Evolutionary conservation across 306 rosid species (phyloP).

Genomic region (Lotus japonicus): DNA sequence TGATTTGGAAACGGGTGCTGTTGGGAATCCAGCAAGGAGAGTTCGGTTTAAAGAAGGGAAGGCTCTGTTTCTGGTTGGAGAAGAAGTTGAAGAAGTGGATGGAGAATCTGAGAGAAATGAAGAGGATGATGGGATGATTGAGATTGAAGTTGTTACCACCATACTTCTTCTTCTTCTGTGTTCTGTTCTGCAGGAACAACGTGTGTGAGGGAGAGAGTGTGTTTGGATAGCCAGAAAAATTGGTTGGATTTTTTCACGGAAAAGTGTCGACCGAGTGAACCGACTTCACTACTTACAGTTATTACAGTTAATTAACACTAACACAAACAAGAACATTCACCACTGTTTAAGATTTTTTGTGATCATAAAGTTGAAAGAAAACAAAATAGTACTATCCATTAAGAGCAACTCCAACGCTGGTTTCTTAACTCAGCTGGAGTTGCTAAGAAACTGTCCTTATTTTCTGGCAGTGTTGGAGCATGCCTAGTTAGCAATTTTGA

Average conservation of each 20-base stretch:
- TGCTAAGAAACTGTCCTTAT: too few relatives aligned
- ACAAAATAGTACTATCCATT: too few relatives aligned
- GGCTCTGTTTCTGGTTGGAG: conserved; percentile 25
- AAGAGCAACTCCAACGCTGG: too few relatives aligned
- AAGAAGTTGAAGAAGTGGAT: conserved; percentile 28
- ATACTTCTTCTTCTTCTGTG: conserved; percentile 24
- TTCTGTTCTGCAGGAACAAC: neutral
- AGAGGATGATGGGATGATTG: conserved; percentile 49
- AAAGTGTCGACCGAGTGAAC: neutral
- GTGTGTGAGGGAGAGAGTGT: neutral
- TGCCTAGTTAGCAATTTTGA: too few relatives aligned
- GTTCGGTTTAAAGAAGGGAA: conserved; percentile 26
- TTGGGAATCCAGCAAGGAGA: conserved; percentile 17
- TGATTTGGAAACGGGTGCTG: conserved; percentile 10
- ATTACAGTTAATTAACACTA: conserved; percentile 2
- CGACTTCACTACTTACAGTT: neutral
- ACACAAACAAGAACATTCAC: neutral
- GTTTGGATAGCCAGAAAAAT: conserved; percentile 35
- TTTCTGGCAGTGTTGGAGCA: too few relatives aligned
- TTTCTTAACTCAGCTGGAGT: too few relatives aligned
- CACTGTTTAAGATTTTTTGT: too few relatives aligned
- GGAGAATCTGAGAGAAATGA: conserved; percentile 41
- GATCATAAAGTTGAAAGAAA: too few relatives aligned
- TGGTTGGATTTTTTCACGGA: conserved; percentile 7
- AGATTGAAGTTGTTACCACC: conserved; percentile 43